Conservation (phyloP, 2,329 filamentous ascomycete genomes). For the Emmonsiellopsis sp. region DNA sequence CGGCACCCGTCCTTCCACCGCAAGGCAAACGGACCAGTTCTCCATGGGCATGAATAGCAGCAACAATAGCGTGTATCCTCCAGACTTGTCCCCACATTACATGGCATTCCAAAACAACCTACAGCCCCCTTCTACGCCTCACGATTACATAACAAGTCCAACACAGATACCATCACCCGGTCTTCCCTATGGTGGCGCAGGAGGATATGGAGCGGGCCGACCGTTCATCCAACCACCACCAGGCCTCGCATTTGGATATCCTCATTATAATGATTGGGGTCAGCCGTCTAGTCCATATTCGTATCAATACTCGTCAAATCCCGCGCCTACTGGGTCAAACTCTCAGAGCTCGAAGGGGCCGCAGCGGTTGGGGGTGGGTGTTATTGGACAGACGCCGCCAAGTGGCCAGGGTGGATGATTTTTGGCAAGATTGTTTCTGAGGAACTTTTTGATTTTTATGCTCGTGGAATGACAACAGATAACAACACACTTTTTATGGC, state of each 20-base stretch:
- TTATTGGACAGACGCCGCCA: conserved; percentile 38
- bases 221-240: conserved; percentile 2
- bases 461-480: neutral
- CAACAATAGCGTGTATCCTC: neutral
- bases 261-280: neutral
- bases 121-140: conserved; percentile 6
- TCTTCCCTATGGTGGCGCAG: neutral
- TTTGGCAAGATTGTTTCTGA: neutral
- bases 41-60: neutral
- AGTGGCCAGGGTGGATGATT: conserved; percentile 40
- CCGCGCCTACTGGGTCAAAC: neutral
- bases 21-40: conserved; percentile 6
- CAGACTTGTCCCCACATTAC: conserved; percentile 9
- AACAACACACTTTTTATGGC: neutral
- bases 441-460: neutral
- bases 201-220: neutral
- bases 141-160: conserved; percentile 4
- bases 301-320: neutral
- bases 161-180: conserved; percentile 2
- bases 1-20: conserved; percentile 20
- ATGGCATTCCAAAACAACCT: conserved; percentile 16
- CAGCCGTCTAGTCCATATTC: neutral
- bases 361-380: neutral
- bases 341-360: neutral
- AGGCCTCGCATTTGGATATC: neutral